Evolutionary conservation across 768 basidiomycete species (phyloP), one percentile per base, ranked within the genome.

Genomic region (Lepiota brunneoincarnata): DNA sequence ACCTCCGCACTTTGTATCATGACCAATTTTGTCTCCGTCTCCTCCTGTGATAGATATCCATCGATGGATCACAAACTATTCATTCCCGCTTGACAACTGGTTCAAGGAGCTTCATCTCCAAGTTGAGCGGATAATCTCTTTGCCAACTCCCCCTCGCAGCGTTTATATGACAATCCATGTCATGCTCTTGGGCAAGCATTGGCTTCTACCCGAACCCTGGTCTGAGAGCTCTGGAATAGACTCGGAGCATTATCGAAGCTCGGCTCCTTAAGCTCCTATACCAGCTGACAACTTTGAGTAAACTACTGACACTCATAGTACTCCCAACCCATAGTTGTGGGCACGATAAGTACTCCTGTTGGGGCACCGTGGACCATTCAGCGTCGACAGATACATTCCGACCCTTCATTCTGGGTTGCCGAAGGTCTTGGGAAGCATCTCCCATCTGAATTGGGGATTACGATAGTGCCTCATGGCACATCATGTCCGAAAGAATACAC

Each of bases 381-480:
- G 28, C 39, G 20, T 28, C 15, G 38, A 23, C 38, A 41, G 45
- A 41, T 48, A 24, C 31, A 47, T 47, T 47, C 39, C 23, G 37
- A 47, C 44, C 53, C 53, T 48, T 40, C 52, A 54, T 46, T 54
- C 28, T 46, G 15, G 20, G 52, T 54, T 48, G 17, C 53, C 45
- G 53, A 41, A 47, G 43, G 12, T 21, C 21, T 54, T 39, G 37
- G 24, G 44, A 54, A 54, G 43, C 23, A 37, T 36, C 46, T 42
- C 35, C 53, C 34, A 37, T 23, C 35, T 54, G 39, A 24, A 48
- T 37, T 39, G 7, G 41, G 20, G 44, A 26, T 54, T 54, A 54
- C 53, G 53, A 10, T 28, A 47, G 18, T 18, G 21, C 53, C 53
- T 47, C 45, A 40, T 47, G 53, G 24, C 45, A 36, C 28, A 39